Percentiles rank a stretch among this genome's conserved stretches.
phyloP scores from a whole-genome alignment of 2,329 filamentous ascomycete species.

The Penicillium sp. region DNA sequence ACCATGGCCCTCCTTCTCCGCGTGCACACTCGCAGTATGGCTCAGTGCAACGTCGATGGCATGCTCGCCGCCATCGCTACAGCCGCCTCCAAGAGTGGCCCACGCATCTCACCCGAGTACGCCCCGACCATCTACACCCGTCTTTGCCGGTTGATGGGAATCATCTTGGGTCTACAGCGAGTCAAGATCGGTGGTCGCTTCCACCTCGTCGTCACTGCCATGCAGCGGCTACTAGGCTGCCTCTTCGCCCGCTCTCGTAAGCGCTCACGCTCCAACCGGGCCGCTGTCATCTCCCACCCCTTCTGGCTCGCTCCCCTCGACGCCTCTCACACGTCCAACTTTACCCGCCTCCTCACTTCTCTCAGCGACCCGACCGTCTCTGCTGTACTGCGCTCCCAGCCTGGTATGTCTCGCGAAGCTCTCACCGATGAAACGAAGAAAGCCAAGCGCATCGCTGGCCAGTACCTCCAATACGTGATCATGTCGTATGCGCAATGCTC shows the following conservation, averaged over 20 bases:
- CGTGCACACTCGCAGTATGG: slow-evolving; percentile 48
- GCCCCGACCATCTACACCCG: slow-evolving; percentile 57
- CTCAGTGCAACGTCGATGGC: slow-evolving; percentile 54
- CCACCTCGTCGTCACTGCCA: slow-evolving; percentile 62
- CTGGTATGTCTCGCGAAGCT: slow-evolving; percentile 47
- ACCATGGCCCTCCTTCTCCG: slow-evolving; percentile 49
- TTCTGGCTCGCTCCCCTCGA: slow-evolving; percentile 46
- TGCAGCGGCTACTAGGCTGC: slow-evolving; percentile 61
- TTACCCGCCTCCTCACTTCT: slow-evolving; percentile 62
- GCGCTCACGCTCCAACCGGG: slow-evolving; percentile 36
- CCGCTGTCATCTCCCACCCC: slow-evolving; percentile 36
- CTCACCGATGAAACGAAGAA: slow-evolving; percentile 66
- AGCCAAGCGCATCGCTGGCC: slow-evolving; percentile 62
- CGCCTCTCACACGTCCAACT: slow-evolving; percentile 55
- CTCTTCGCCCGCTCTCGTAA: slow-evolving; percentile 59
- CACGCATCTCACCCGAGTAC: slow-evolving; percentile 39
- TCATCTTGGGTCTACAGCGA: slow-evolving; percentile 63
- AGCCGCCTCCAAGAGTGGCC: slow-evolving; percentile 44
- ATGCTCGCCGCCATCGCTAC: slow-evolving; percentile 48
- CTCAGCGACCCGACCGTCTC: slow-evolving; percentile 67
- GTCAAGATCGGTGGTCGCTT: slow-evolving; percentile 65
- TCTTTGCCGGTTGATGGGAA: slow-evolving; percentile 60
- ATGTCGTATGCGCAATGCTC: slow-evolving; percentile 62
- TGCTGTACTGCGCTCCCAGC: slow-evolving; percentile 52
- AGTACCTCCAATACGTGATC: slow-evolving; percentile 64